A percentile compares a stretch with the other conserved stretches of the same genome.
phyloP scores from a whole-genome alignment of 208 protist genomes.

The Porcisia hertigi region DNA sequence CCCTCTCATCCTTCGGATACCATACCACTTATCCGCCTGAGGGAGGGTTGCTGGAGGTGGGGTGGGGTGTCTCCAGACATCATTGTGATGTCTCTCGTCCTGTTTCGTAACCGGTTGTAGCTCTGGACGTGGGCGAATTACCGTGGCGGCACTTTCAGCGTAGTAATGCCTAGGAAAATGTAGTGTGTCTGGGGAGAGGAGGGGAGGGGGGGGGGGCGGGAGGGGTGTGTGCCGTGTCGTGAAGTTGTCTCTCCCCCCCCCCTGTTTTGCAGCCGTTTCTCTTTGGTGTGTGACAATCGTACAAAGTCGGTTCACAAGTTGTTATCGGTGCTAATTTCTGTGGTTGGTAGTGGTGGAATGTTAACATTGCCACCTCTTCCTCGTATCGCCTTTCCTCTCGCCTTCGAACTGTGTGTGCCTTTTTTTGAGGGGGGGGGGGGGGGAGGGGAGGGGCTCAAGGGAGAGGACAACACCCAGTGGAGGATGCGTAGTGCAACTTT shows the following conservation, averaged over 20 bases:
- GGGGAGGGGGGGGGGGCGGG: background rate
- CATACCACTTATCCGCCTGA: no score
- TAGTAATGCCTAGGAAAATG: background rate
- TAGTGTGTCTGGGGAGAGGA: background rate
- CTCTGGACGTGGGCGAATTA: background rate
- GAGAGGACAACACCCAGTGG: background rate
- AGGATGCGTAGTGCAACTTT: background rate
- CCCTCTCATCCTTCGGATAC: no score
- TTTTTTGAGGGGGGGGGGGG: background rate
- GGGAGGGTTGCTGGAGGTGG: no score
- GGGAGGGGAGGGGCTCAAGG: background rate
- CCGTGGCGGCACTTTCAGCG: background rate
- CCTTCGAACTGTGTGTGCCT: background rate
- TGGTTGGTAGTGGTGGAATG: no score
- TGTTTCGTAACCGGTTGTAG: no score
- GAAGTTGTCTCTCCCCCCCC: background rate
- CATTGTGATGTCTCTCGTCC: no score
- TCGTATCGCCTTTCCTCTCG: background rate
- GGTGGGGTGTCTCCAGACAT: no score
- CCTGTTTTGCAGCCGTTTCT: background rate
- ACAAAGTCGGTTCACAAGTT: background rate
- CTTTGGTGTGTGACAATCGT: background rate
- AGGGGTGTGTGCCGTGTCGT: background rate
- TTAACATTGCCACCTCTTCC: background rate
- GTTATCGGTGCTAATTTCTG: background rate